Evolutionary conservation across 2,329 filamentous ascomycete species (phyloP), one percentile per base, ranked within the genome.

Genomic region (Grosmannia serpens): DNA sequence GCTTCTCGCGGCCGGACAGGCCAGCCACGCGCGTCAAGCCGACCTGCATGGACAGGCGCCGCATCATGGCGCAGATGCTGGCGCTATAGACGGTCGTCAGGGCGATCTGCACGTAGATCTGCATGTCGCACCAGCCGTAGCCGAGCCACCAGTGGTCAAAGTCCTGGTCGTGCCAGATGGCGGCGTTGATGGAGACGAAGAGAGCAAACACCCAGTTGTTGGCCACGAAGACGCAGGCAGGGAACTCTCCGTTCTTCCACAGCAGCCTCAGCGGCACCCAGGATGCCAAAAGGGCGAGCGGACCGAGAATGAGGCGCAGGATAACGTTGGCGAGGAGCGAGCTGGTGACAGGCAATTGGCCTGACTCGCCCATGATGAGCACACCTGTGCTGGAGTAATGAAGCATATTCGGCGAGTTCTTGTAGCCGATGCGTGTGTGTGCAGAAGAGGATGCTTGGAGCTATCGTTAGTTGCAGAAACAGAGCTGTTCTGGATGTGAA

Each of bases 1-100:
- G 70, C 59, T 68, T 73, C 69, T 82, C 79, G 4, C 60, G 63
- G 22, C 66, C 62, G 1, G 71, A 73, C 7, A 76, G 67, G 6
- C 70, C 69, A 54, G 70, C 69, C 27, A 72, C 74, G 2, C 77
- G 70, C 56, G 73, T 62, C 29, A 79, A 65, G 35, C 73, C 73
- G 57, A 84, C 73, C 64, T 80, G 78, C 44, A 71, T 67, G 17
- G 80, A 73, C 11, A 84, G 73, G 51, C 80, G 77, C 17, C 75
- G 74, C 74, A 83, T 78, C 59, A 82, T 76, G 65, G 78, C 76
- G 55, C 82, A 75, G 51, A 82, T 70, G 41, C 76, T 75, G n/a
- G 76, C 75, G 47, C 72, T 72, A 65, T 75, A 83, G 49, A 78
- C 64, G 1, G 74, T 74, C 47, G 73, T 65, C 29, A 75, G 59